Evolutionary conservation across 176 grass and related monocot genomes (phyloP), one percentile per base, ranked within the genome.

Genomic region (Canna indica): DNA sequence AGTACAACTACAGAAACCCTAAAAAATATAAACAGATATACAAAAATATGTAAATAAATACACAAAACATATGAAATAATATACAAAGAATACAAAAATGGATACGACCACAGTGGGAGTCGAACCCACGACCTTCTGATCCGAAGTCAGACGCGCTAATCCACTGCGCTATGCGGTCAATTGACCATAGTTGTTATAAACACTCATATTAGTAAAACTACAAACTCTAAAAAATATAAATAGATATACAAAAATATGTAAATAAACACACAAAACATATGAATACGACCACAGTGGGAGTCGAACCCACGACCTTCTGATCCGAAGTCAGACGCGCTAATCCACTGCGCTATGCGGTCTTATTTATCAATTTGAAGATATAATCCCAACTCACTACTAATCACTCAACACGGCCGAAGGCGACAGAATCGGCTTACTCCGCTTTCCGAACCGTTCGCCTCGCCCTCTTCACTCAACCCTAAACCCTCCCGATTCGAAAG

Each of bases 271-370:
- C 18, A 5, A n/a, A n/a, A n/a, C n/a, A n/a, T n/a, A n/a, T n/a
- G n/a, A n/a, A 27, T 0, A 0, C 81, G 84, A 96, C 88, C 84
- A 96, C 93, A 91, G 84, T 87, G 86, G 88, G 88, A 91, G 88
- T 97, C 86, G 93, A 97, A 97, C 93, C 88, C 83, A 92, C 88
- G 86, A 92, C 88, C 88, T 90, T 97, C 86, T 87, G 93, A 97
- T 97, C 88, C 88, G 93, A 97, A 97, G 88, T 97, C 93, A 92
- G 88, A 97, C 93, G 88, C 84, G 86, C 88, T 97, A 92, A 97
- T 90, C 93, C 88, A 92, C 88, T 90, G 93, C 88, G 93, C 88
- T 92, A 92, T 97, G 86, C 86, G 84, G 86, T 90, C 88, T n/a
- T n/a, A n/a, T n/a, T n/a, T n/a, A n/a, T n/a, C n/a, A n/a, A 44